Percentiles rank a stretch among this genome's conserved stretches.
phyloP scores from a whole-genome alignment of 1,139 yeast genomes.

The Debaryomyces subglobosus region DNA sequence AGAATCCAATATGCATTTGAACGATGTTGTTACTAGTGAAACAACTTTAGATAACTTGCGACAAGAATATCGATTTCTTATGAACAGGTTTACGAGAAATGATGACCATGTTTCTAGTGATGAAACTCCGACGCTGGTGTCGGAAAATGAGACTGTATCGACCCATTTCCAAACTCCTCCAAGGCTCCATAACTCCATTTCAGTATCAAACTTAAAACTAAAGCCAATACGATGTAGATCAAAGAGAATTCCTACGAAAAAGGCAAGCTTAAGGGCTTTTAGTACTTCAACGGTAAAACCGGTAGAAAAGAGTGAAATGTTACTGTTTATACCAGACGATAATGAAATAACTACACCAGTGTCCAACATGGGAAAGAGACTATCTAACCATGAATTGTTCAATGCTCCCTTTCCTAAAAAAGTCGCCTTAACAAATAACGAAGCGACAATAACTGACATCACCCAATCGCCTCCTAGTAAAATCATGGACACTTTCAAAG shows the following conservation, averaged over 20 bases:
- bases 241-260: constrained; percentile 40
- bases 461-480: neutral
- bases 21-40: constrained; percentile 43
- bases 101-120: neutral
- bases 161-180: constrained; percentile 9
- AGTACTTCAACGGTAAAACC: constrained; percentile 45
- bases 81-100: constrained; percentile 10
- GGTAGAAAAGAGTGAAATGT: constrained; percentile 21
- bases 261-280: constrained; percentile 44
- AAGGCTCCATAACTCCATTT: constrained; percentile 26
- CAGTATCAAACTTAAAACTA: constrained; percentile 41
- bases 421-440: neutral
- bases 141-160: neutral
- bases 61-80: constrained; percentile 48
- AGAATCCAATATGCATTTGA: constrained; percentile 35
- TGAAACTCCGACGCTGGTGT: neutral
- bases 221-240: constrained; percentile 45
- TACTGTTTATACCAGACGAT: constrained; percentile 1
- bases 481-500: neutral
- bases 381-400: neutral
- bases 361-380: neutral
- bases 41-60: constrained; percentile 53
- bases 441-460: neutral
- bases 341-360: neutral
- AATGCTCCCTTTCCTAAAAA: neutral